phyloP scores from a whole-genome alignment of 352 stramenopile genomes.

The Phytophthora hibernalis region DNA sequence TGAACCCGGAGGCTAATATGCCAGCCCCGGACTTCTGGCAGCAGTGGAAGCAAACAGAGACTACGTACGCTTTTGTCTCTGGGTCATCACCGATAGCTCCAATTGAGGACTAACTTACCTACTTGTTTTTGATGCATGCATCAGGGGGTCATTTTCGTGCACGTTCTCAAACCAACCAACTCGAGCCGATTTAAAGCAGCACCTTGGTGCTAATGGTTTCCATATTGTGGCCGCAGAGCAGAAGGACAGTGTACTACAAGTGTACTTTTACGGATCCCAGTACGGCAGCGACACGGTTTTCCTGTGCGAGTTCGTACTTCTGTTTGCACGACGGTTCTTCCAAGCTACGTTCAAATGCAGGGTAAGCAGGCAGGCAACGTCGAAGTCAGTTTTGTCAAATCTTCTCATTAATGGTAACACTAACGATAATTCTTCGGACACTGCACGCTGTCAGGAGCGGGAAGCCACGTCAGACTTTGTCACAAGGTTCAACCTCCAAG shows the following conservation, averaged over 20 bases:
- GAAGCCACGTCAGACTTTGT: slow-evolving; percentile 67
- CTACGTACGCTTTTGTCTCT: slow-evolving; percentile 52
- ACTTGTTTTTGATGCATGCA: background rate
- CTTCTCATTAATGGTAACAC: background rate
- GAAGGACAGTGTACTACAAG: slow-evolving; percentile 64
- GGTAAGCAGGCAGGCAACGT: slow-evolving; percentile 36
- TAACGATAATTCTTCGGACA: slow-evolving; percentile 16
- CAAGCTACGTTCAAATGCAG: slow-evolving; percentile 86
- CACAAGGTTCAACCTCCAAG: slow-evolving; percentile 75
- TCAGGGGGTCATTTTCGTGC: slow-evolving; percentile 80
- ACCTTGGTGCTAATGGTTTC: slow-evolving; percentile 58
- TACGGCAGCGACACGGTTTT: slow-evolving; percentile 58
- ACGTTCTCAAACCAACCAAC: slow-evolving; percentile 64
- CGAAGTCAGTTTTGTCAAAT: background rate
- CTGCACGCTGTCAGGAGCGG: slow-evolving; percentile 49
- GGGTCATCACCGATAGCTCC: background rate
- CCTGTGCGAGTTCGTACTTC: slow-evolving; percentile 79
- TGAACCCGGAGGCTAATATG: slow-evolving; percentile 45
- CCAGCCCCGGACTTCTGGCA: slow-evolving; percentile 38
- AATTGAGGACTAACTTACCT: background rate
- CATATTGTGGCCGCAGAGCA: slow-evolving; percentile 62
- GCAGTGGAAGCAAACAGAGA: slow-evolving; percentile 68
- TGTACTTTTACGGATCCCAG: slow-evolving; percentile 75
- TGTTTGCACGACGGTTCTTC: slow-evolving; percentile 79
- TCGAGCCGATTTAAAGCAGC: slow-evolving; percentile 48